phyloP scores from a whole-genome alignment of 2,329 filamentous ascomycete species.

The Rugonectria rugulosa region DNA sequence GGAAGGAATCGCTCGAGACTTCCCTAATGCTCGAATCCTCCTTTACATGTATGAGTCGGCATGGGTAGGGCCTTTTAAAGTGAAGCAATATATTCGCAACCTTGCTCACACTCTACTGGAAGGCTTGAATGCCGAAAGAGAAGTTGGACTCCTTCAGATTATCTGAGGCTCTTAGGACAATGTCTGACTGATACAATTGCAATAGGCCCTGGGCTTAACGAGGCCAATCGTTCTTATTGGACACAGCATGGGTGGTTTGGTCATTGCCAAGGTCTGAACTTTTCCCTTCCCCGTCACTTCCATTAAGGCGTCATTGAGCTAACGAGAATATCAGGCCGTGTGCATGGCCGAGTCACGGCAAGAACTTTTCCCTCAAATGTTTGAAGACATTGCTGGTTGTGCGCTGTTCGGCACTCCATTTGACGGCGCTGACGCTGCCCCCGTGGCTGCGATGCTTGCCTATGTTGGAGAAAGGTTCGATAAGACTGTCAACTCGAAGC shows the following conservation, averaged over 20 bases:
- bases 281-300: neutral
- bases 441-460: slow-evolving; percentile 48
- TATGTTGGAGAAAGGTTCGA: slow-evolving; percentile 44
- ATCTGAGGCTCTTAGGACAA: too few relatives aligned
- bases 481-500: slow-evolving; percentile 43
- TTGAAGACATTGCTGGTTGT: slow-evolving; percentile 49
- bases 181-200: too few relatives aligned
- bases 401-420: slow-evolving; percentile 54
- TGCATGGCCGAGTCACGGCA: slow-evolving; percentile 44
- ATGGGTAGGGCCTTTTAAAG: slow-evolving; percentile 49
- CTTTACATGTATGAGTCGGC: slow-evolving; percentile 53
- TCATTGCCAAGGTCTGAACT: slow-evolving; percentile 48
- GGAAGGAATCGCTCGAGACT: slow-evolving; percentile 48
- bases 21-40: slow-evolving; percentile 49
- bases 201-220: too few relatives aligned
- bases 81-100: slow-evolving; percentile 50
- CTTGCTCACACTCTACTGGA: slow-evolving; percentile 48
- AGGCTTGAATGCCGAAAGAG: slow-evolving; percentile 44
- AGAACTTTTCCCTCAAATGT: slow-evolving; percentile 48
- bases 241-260: slow-evolving; percentile 54
- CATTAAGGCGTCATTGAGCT: neutral
- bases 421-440: slow-evolving; percentile 46
- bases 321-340: slow-evolving; percentile 23
- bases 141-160: slow-evolving; percentile 33
- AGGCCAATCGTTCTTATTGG: slow-evolving; percentile 53